Evolutionary conservation across 169 alveolate genomes (phyloP), one percentile per base, ranked within the genome.

Genomic region (Cryptosporidium andersoni): DNA sequence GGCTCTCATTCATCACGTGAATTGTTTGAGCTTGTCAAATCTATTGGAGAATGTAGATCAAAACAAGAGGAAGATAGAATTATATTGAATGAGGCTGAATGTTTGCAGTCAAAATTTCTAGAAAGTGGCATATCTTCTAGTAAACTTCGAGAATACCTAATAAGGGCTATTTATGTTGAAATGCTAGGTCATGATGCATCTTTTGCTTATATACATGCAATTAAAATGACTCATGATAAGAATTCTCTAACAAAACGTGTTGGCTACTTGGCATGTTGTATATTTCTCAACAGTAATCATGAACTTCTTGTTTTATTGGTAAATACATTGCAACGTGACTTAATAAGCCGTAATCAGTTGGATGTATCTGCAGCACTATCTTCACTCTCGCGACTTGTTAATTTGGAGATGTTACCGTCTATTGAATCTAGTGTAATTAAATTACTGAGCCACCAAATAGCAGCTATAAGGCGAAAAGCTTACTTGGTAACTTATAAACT

Each of bases 101-200:
- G 81, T 16, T 88, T 96, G 64, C 95, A 94, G 82, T 80, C 80
- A 14, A 92, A 91, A 74, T 82, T 95, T 53, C 81, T 65, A 4
- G 96, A 95, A 64, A 92, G 93, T 55, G 81, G 90, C 6, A 65
- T 93, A 34, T 64, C 96, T 14, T 93, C 94, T 36, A 93, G 92
- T 88, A 93, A 89, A 68, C 88, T 93, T 92, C 93, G 92, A 66
- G 97, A 94, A 88, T 89, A 90, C 64, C 81, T 95, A 64, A 92
- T 95, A 4, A 91, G 98, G 74, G 96, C 97, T 16, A 92, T 96
- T 45, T 96, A 96, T 88, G 94, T 94, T 9, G 99, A 96, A 89
- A 95, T 96, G 97, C 91, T 95, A 8, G 98, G 99, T 6, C 98
- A 96, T 88, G 98, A 96, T 81, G 98, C 97, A 37, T 68, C 96